phyloP scores from a whole-genome alignment of 306 rosid species.

The Cyclanthera cordifolia region DNA sequence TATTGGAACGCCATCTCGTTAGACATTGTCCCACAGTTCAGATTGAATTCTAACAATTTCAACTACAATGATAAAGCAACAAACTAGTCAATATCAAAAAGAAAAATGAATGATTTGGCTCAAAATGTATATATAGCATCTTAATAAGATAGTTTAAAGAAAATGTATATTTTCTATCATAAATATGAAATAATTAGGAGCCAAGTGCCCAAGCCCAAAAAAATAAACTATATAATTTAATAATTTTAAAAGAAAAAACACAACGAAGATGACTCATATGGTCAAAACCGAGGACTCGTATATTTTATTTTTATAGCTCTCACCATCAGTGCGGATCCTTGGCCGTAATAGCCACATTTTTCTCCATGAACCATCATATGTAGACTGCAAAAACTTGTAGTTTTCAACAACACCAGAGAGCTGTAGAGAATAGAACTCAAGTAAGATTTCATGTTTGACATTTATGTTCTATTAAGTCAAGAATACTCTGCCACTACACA shows the following conservation, averaged over 20 bases:
- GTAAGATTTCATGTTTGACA: conserved; percentile 15
- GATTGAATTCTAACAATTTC: background rate
- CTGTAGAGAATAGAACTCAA: conserved; percentile 31
- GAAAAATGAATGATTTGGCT: background rate
- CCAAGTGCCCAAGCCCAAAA: background rate
- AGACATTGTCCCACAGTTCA: background rate
- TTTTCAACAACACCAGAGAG: conserved; percentile 60
- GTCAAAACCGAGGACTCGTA: background rate
- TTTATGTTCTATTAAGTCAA: conserved; percentile 11
- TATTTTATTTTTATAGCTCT: conserved; percentile 9
- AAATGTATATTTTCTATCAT: background rate
- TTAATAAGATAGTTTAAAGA: background rate
- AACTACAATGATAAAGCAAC: background rate
- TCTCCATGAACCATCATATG: conserved; percentile 76
- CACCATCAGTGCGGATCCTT: conserved; percentile 84
- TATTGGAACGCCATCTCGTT: background rate
- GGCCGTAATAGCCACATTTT: conserved; percentile 92
- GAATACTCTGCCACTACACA: conserved; percentile 10
- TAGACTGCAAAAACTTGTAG: conserved; percentile 62
- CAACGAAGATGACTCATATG: background rate
- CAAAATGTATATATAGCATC: background rate
- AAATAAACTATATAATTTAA: background rate
- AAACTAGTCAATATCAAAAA: background rate
- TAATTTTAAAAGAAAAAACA: background rate
- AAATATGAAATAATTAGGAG: background rate